A percentile compares a stretch with the other conserved stretches of the same genome.
Evolutionary conservation across 345 rosid species (phyloP).

Genomic region (Anacardium occidentale): DNA sequence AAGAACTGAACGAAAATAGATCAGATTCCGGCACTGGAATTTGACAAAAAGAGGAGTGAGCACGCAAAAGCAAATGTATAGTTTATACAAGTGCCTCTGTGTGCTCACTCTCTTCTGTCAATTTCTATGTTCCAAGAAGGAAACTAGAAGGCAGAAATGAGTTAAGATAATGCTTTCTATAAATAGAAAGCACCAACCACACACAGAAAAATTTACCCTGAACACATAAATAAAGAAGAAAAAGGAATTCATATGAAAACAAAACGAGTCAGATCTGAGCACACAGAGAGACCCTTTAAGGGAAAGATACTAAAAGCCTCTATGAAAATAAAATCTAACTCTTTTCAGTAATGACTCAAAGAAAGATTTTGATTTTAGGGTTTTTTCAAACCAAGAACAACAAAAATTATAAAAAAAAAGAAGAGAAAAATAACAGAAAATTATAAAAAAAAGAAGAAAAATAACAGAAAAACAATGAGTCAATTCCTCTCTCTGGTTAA

Average conservation of each 20-base stretch:
- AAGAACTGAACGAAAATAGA: conserved; percentile 12
- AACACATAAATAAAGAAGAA: neutral
- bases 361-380: conserved; percentile 29
- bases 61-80: conserved; percentile 85
- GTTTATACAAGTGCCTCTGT: conserved; percentile 67
- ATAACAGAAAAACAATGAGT: neutral
- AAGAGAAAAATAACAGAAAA: too few relatives aligned
- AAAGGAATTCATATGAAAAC: conserved; percentile 9
- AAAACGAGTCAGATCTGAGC: conserved; percentile 56
- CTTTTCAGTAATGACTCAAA: conserved; percentile 8
- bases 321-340: conserved; percentile 18
- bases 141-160: neutral
- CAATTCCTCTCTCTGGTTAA: conserved; percentile 1
- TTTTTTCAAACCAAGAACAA: conserved; percentile 16
- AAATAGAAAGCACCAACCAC: conserved; percentile 16
- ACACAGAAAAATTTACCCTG: neutral
- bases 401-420: neutral
- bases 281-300: conserved; percentile 29
- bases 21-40: conserved; percentile 53
- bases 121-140: conserved; percentile 48
- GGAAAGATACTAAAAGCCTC: conserved; percentile 33
- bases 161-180: conserved; percentile 15
- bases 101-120: conserved; percentile 99
- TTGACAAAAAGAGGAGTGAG: conserved; percentile 96
- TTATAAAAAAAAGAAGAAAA: neutral